These are phyloP conservation scores for Tripterygium wilfordii DNA, from an alignment of 177 flowering plant species.

Conservation along the genomic window DNA sequence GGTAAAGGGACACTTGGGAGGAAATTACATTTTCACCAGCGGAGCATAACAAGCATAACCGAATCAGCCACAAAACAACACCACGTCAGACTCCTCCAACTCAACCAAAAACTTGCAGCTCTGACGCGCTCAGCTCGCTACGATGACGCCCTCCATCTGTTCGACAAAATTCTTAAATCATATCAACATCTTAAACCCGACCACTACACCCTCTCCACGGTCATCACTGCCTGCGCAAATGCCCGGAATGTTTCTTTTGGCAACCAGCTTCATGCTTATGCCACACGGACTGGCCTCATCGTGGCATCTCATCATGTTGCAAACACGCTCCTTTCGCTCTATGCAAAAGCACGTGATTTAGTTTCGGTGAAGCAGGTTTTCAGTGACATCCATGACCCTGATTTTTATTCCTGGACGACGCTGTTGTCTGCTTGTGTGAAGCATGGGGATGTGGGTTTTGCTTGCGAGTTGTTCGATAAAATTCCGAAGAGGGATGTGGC, in stretches of 20 bases:
- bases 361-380: slow-evolving; percentile 36
- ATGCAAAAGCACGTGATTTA: slow-evolving; percentile 35
- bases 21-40: no score
- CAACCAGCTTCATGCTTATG: slow-evolving; percentile 43
- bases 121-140: slow-evolving; percentile 26
- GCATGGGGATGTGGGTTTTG: slow-evolving; percentile 33
- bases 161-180: slow-evolving; percentile 35
- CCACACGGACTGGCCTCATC: slow-evolving; percentile 33
- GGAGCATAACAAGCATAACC: no score
- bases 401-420: slow-evolving; percentile 61
- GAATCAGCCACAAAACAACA: slow-evolving; percentile 6
- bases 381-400: slow-evolving; percentile 44
- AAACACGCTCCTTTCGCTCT: slow-evolving; percentile 53
- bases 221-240: slow-evolving; percentile 51
- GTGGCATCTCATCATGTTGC: slow-evolving; percentile 35
- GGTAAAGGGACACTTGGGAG: no score
- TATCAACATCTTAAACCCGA: slow-evolving; percentile 39
- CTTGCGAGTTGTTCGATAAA: slow-evolving; percentile 33
- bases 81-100: slow-evolving; percentile 12
- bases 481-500: slow-evolving; percentile 30
- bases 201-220: slow-evolving; percentile 48
- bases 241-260: slow-evolving; percentile 28
- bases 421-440: slow-evolving; percentile 44
- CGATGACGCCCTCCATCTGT: slow-evolving; percentile 34
- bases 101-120: slow-evolving; percentile 27